Conservation (phyloP, 352 stramenopile species). For the Phytopythium vexans region DNA sequence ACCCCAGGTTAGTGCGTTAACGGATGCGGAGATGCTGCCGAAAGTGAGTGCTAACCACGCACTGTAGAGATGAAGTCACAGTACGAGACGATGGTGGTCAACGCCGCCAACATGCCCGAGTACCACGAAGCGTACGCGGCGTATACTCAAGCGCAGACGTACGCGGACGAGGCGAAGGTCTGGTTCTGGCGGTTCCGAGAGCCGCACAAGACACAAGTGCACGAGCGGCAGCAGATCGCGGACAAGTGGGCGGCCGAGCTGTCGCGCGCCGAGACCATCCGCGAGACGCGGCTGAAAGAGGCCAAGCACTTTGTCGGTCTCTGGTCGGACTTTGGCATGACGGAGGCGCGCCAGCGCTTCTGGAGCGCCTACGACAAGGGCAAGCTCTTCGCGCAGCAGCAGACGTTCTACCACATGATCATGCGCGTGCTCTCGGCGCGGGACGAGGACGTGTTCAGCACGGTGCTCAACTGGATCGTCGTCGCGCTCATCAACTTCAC, state of each 20-base stretch:
- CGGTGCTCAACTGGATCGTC: conserved; percentile 82
- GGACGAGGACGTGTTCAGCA: conserved; percentile 76
- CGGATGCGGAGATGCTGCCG: too few species aligned
- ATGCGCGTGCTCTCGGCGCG: conserved; percentile 61
- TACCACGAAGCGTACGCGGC: conserved; percentile 68
- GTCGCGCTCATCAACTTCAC: conserved; percentile 86
- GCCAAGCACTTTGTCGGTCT: conserved; percentile 74
- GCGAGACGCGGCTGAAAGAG: conserved; percentile 76
- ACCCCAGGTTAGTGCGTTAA: conserved; percentile 47
- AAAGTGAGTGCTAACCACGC: neutral
- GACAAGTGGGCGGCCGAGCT: conserved; percentile 64
- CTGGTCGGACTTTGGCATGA: conserved; percentile 81
- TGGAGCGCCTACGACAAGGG: conserved; percentile 81
- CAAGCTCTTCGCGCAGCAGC: conserved; percentile 85
- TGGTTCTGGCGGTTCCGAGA: conserved; percentile 87
- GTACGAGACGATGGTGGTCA: conserved; percentile 75
- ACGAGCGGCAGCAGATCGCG: conserved; percentile 46
- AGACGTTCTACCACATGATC: conserved; percentile 88
- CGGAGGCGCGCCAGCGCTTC: conserved; percentile 72
- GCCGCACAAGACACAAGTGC: conserved; percentile 58
- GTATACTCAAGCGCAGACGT: conserved; percentile 46
- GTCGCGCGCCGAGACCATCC: conserved; percentile 43
- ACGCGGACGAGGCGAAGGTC: conserved; percentile 71
- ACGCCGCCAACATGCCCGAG: conserved; percentile 73
- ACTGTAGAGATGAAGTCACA: conserved; percentile 57